phyloP scores from a whole-genome alignment of 257 asterid genomes.

The Rehmannia glutinosa region DNA sequence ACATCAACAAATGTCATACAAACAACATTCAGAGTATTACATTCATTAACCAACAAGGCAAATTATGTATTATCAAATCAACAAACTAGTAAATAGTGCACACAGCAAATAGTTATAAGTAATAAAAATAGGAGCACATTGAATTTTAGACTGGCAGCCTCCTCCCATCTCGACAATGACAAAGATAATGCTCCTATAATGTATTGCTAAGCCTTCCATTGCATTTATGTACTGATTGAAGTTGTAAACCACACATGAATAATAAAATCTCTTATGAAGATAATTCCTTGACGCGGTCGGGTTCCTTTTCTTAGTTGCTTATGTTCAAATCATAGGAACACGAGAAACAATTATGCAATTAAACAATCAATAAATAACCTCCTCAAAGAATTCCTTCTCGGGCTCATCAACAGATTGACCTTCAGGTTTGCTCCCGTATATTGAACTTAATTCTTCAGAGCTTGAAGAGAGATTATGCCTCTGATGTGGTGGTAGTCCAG shows the following conservation, averaged over 20 bases:
- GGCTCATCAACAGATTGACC: constrained; percentile 61
- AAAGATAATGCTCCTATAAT: neutral
- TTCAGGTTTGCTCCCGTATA: constrained; percentile 70
- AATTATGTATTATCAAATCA: no score
- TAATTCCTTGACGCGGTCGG: neutral
- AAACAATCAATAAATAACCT: constrained; percentile 47
- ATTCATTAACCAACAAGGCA: no score
- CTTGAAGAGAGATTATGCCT: constrained; percentile 71
- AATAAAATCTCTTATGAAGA: constrained; percentile 7
- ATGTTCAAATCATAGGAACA: constrained; percentile 13
- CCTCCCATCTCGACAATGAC: constrained; percentile 13
- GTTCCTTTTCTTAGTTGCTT: neutral
- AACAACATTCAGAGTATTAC: no score
- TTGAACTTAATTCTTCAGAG: constrained; percentile 81
- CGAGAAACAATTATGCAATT: constrained; percentile 10
- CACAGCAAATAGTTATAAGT: no score
- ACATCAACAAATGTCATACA: no score
- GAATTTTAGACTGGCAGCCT: constrained; percentile 7
- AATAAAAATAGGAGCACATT: no score
- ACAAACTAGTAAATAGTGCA: no score
- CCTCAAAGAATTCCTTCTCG: constrained; percentile 87
- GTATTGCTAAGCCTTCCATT: constrained; percentile 1
- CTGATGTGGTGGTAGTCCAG: constrained; percentile 92
- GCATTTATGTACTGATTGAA: constrained; percentile 6
- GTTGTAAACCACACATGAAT: constrained; percentile 1